Percentiles rank a stretch among this genome's conserved stretches.
These are phyloP conservation scores for Penicillium paneum DNA, from an alignment of 2,329 filamentous ascomycete species.

Conservation along the genomic window DNA sequence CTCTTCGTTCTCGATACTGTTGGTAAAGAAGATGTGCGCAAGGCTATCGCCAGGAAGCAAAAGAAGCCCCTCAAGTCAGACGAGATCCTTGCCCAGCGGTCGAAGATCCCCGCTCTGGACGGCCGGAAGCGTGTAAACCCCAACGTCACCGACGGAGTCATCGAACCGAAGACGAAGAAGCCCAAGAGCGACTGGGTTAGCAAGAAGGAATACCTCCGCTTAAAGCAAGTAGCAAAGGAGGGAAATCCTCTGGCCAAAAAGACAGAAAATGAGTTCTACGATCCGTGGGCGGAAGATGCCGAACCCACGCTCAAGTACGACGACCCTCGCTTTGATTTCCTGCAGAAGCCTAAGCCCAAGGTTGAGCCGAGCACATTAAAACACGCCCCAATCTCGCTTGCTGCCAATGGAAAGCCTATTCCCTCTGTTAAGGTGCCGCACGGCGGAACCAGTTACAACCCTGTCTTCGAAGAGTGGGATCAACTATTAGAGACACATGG, in stretches of 20 bases:
- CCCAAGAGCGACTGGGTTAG: constrained; percentile 76
- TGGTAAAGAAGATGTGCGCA: constrained; percentile 66
- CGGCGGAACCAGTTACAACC: constrained; percentile 90
- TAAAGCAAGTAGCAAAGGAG: constrained; percentile 77
- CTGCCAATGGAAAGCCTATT: constrained; percentile 75
- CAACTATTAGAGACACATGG: constrained; percentile 70
- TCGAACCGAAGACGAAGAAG: constrained; percentile 66
- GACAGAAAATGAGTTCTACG: constrained; percentile 62
- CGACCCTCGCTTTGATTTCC: constrained; percentile 60
- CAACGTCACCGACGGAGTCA: constrained; percentile 68
- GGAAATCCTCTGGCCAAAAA: constrained; percentile 47
- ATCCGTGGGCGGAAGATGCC: constrained; percentile 68
- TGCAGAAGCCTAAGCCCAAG: constrained; percentile 63
- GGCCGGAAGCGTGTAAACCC: constrained; percentile 71
- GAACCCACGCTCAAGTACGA: constrained; percentile 42
- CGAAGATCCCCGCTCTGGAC: constrained; percentile 73
- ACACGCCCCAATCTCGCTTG: constrained; percentile 73
- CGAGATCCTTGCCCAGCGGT: constrained; percentile 84
- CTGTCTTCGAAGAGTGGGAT: constrained; percentile 81
- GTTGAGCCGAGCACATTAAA: constrained; percentile 73
- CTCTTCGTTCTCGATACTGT: constrained; percentile 80
- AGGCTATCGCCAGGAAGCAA: constrained; percentile 62
- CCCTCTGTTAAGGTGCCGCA: constrained; percentile 75
- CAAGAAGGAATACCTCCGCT: constrained; percentile 74
- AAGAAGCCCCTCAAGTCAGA: constrained; percentile 89